phyloP scores from a whole-genome alignment of 257 asterid genomes.

The Jacaranda copaia region DNA sequence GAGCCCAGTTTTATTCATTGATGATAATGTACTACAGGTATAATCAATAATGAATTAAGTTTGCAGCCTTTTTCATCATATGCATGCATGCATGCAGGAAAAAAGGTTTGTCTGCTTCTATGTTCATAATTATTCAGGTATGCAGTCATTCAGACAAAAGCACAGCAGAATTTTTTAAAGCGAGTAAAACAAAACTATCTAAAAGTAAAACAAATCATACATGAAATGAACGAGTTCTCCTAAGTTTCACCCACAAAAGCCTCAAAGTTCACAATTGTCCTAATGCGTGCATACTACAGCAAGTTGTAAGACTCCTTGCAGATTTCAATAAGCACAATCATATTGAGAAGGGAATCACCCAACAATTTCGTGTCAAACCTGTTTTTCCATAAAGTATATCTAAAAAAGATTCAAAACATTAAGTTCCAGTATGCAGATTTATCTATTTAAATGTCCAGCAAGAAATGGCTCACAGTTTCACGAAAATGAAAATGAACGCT shows the following conservation, averaged over 20 bases:
- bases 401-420: constrained; percentile 14
- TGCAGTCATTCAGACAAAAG: constrained; percentile 18
- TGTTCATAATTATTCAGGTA: not conserved
- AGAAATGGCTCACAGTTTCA: not conserved
- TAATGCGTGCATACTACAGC: not conserved
- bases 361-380: not conserved
- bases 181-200: not conserved
- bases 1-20: constrained; percentile 14
- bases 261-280: constrained; percentile 26
- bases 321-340: not conserved
- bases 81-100: not conserved
- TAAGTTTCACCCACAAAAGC: constrained; percentile 16
- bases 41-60: constrained; percentile 4
- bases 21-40: constrained; percentile 19
- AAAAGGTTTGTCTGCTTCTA: not conserved
- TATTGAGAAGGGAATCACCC: not conserved
- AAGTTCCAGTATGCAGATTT: not conserved
- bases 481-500: not conserved
- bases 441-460: not conserved
- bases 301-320: not conserved
- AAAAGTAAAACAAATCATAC: not conserved
- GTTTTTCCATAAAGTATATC: not conserved
- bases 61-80: not conserved
- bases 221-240: constrained; percentile 8
- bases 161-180: not conserved